These are phyloP conservation scores for Talaromyces proteolyticus DNA, from an alignment of 495 filamentous ascomycete genomes.

Conservation along the genomic window DNA sequence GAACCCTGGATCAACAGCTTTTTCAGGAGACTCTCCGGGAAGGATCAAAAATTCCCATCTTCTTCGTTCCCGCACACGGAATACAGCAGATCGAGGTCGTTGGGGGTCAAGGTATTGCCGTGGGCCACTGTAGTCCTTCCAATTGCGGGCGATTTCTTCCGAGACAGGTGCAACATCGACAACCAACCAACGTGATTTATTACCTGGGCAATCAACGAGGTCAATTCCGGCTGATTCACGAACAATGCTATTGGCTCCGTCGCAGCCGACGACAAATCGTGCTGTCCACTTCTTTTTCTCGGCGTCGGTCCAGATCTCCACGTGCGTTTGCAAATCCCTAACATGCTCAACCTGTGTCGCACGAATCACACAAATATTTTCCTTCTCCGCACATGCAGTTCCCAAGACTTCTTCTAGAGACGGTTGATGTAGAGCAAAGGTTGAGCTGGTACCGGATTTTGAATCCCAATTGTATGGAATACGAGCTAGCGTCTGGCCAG, in stretches of 20 bases:
- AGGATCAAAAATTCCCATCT: not conserved
- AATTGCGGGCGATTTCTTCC: not conserved
- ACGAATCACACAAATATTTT: not conserved
- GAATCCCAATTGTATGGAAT: not conserved
- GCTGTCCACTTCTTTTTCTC: not conserved
- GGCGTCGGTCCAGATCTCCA: not conserved
- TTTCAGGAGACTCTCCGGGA: not conserved
- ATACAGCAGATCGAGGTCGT: not conserved
- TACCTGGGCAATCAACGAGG: constrained; percentile 7
- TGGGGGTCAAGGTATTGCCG: not conserved
- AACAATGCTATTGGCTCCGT: constrained; percentile 28
- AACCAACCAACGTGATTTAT: not conserved
- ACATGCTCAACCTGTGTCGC: not conserved
- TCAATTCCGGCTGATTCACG: constrained; percentile 18
- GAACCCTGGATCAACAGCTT: not conserved
- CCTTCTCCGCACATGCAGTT: not conserved
- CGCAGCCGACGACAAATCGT: constrained; percentile 23
- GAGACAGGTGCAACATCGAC: not conserved
- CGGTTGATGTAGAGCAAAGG: not conserved
- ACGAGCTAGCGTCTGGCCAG: not conserved
- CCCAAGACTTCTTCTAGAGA: not conserved
- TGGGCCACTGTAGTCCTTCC: not conserved
- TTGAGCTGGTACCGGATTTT: not conserved
- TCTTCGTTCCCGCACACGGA: not conserved
- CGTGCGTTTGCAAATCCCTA: not conserved